phyloP scores from a whole-genome alignment of 495 filamentous ascomycete species.

The Aspergillus indologenus region DNA sequence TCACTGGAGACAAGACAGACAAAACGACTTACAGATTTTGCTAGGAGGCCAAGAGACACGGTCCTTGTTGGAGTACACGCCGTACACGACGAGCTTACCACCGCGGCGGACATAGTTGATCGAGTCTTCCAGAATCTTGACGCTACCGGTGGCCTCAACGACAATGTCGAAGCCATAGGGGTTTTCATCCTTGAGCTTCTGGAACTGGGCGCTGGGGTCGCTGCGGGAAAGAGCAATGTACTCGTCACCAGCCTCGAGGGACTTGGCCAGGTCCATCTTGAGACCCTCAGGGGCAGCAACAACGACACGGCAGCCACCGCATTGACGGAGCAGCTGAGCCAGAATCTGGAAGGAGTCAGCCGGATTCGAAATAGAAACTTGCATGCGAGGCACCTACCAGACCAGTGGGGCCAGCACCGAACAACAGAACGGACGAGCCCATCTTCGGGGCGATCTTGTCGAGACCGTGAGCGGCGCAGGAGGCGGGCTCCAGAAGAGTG shows the following conservation, averaged over 20 bases:
- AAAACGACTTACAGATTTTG: slow-evolving; percentile 55
- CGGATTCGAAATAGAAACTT: background rate
- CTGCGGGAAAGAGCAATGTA: slow-evolving; percentile 60
- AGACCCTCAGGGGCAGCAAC: slow-evolving; percentile 63
- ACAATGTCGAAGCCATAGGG: slow-evolving; percentile 73
- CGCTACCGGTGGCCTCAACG: slow-evolving; percentile 59
- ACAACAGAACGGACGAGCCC: slow-evolving; percentile 62
- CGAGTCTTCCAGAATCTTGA: slow-evolving; percentile 65
- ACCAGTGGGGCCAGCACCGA: slow-evolving; percentile 68
- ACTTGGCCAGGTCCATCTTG: slow-evolving; percentile 68
- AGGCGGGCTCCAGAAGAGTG: slow-evolving; percentile 70
- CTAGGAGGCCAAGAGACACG: slow-evolving; percentile 63
- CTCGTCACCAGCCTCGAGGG: slow-evolving; percentile 62
- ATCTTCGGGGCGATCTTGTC: slow-evolving; percentile 70
- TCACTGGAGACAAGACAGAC: slow-evolving; percentile 1
- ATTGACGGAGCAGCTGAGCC: slow-evolving; percentile 60
- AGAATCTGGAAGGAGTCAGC: slow-evolving; percentile 32
- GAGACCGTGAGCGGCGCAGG: slow-evolving; percentile 66
- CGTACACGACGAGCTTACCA: slow-evolving; percentile 67
- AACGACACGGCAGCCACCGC: slow-evolving; percentile 63
- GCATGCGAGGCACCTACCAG: slow-evolving; percentile 32
- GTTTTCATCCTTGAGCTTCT: slow-evolving; percentile 60
- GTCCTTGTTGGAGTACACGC: slow-evolving; percentile 59
- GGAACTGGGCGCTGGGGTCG: slow-evolving; percentile 54
- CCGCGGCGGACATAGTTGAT: slow-evolving; percentile 66